phyloP scores from a whole-genome alignment of 805 yeast genomes.

The Candida maesae region DNA sequence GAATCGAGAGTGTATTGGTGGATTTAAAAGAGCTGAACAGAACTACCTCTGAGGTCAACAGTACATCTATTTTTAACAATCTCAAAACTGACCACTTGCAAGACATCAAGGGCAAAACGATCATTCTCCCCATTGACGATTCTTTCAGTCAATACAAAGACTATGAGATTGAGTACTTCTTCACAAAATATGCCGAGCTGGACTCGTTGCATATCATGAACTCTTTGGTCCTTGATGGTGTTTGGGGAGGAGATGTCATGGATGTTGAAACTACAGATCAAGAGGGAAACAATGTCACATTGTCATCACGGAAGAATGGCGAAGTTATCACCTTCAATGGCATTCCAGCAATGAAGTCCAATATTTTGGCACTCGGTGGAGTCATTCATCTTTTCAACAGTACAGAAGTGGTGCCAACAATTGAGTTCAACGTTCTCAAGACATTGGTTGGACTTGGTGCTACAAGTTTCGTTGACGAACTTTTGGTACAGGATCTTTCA shows the following conservation, averaged over 20 bases:
- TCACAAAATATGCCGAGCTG: conserved; percentile 26
- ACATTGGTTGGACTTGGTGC: conserved; percentile 57
- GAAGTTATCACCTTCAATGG: conserved; percentile 33
- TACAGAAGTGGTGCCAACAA: conserved; percentile 21
- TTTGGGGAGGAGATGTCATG: conserved; percentile 40
- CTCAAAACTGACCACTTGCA: conserved; percentile 13
- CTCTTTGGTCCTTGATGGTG: conserved; percentile 37
- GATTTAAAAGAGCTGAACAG: conserved; percentile 34
- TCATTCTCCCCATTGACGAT: conserved; percentile 44
- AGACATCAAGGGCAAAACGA: conserved; percentile 33
- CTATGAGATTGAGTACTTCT: conserved; percentile 44
- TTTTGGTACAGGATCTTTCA: conserved; percentile 54
- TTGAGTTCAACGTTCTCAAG: conserved; percentile 51
- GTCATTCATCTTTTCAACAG: conserved; percentile 45
- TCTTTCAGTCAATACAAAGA: conserved; percentile 33
- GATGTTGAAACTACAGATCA: conserved; percentile 21
- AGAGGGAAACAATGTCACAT: conserved; percentile 21
- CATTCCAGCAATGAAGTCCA: conserved; percentile 33
- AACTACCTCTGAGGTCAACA: conserved; percentile 23
- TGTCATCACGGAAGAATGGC: conserved; percentile 32
- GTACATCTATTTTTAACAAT: conserved; percentile 2
- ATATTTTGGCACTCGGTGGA: conserved; percentile 44
- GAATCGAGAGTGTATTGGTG: conserved; percentile 46
- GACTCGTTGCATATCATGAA: conserved; percentile 29
- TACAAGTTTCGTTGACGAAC: conserved; percentile 63